Evolutionary conservation across 495 filamentous ascomycete species (phyloP), one percentile per base, ranked within the genome.

Genomic region (Xanthoparmelia taractica): DNA sequence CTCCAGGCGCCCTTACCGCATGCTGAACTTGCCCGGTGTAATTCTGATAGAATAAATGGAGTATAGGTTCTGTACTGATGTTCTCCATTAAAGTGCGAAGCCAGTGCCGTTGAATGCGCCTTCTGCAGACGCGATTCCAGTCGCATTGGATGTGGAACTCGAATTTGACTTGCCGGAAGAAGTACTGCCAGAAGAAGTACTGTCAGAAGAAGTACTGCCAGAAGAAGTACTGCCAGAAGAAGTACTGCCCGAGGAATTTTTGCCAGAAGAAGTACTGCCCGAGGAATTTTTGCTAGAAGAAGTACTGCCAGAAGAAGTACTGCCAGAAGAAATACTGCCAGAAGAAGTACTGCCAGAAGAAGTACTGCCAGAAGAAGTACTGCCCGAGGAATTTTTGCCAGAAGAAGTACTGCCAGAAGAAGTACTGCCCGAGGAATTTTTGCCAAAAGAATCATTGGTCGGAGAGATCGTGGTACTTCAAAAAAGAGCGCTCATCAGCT

Each of bases 61-160:
- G 34, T 20, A 34, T 20, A 25, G 47, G 48, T 12, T 54, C 47
- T 1, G 38, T 13, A 37, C 27, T 43, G 25, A 15, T n/a, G 1
- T 6, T 27, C 18, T 20, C 18, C 8, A 36, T 29, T 5, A 62
- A 43, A 29, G 60, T 43, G 34, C 47, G 6, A 62, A 33, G 36
- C 60, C 29, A 17, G 60, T 62, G 48, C 60, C 60, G 40, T 62
- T 62, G 60, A 62, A 62, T 12, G 33, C 60, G n/a, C 60, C 60
- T 54, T 33, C 36, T 47, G 48, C 56, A 56, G 60, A 56, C 50
- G 52, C 27, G 50, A 23, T 56, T 33, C 52, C n/a, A 3, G 47
- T 34, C 34, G 60, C 23, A 6, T 47, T 40, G 23, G 47, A 1
- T 12, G 43, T 31, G 17, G 48, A 55, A 27, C 15, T 10, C 2